phyloP scores from a whole-genome alignment of 2,329 filamentous ascomycete species.

The Neofusicoccum laricinum region DNA sequence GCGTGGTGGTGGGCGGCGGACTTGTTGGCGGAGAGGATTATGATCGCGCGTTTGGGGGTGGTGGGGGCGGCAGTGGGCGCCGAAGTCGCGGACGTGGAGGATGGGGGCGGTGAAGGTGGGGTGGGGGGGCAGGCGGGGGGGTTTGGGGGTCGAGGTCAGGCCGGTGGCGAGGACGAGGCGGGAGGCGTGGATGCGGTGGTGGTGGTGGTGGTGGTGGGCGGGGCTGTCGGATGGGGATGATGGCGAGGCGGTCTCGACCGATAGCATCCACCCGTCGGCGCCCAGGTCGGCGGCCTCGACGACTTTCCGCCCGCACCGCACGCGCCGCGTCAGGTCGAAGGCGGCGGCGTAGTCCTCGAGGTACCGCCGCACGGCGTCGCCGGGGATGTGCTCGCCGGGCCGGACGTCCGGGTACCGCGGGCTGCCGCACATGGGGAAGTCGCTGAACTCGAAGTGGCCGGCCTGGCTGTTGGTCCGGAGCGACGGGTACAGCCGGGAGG shows the following conservation, averaged over 20 bases:
- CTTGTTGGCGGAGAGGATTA: slow-evolving; percentile 61
- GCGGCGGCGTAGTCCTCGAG: slow-evolving; percentile 46
- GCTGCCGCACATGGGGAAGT: slow-evolving; percentile 28
- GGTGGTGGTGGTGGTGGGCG: too few species aligned
- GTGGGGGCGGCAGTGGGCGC: slow-evolving; percentile 19
- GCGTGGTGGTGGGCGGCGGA: slow-evolving; percentile 57
- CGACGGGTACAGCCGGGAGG: slow-evolving; percentile 42
- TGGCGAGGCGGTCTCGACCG: background rate
- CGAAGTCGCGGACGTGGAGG: slow-evolving; percentile 57
- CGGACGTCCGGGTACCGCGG: slow-evolving; percentile 30
- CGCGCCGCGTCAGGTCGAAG: slow-evolving; percentile 48
- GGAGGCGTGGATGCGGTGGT: slow-evolving; percentile 27
- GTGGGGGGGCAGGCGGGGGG: slow-evolving; percentile 51
- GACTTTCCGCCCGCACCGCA: slow-evolving; percentile 53
- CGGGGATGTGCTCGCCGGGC: slow-evolving; percentile 58
- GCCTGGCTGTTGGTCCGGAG: slow-evolving; percentile 44
- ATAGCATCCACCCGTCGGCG: slow-evolving; percentile 32
- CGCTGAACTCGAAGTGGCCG: slow-evolving; percentile 39
- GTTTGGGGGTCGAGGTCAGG: slow-evolving; percentile 55
- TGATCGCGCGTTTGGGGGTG: slow-evolving; percentile 32
- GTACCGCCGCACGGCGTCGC: slow-evolving; percentile 56
- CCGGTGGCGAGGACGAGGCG: slow-evolving; percentile 63
- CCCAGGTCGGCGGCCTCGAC: slow-evolving; percentile 43
- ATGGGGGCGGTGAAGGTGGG: slow-evolving; percentile 52
- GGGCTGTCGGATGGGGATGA: too few species aligned